Evolutionary conservation across 805 yeast genomes (phyloP).

Genomic region (Cyberlindnera mississippiensis): DNA sequence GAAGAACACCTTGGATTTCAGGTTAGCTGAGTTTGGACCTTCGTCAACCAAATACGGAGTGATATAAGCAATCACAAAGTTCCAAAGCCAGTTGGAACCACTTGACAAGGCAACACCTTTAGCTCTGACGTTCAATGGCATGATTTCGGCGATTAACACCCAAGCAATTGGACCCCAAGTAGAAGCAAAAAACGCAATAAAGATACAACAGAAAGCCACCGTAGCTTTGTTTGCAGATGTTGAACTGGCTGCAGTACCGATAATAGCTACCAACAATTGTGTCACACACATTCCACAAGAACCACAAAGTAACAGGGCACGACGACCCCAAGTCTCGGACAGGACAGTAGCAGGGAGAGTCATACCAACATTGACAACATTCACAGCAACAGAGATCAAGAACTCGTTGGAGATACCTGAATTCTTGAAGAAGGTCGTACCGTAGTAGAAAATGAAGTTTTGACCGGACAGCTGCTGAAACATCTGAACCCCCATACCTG

Average conservation of each 20-base stretch:
- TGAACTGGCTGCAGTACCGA: conserved; percentile 32
- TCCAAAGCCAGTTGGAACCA: conserved; percentile 77
- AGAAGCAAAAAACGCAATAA: conserved; percentile 71
- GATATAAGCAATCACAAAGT: conserved; percentile 67
- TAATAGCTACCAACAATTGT: conserved; percentile 57
- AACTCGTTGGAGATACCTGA: conserved; percentile 47
- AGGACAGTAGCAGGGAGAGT: conserved; percentile 52
- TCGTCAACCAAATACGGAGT: conserved; percentile 69
- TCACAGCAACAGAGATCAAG: conserved; percentile 37
- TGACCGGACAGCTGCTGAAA: conserved; percentile 72
- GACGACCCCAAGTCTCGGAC: conserved; percentile 62
- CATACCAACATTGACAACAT: conserved; percentile 43
- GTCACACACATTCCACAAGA: conserved; percentile 58
- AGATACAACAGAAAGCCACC: conserved; percentile 50
- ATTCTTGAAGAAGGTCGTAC: conserved; percentile 55
- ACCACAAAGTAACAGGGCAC: conserved; percentile 56
- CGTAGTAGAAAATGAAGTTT: conserved; percentile 67
- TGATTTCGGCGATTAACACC: conserved; percentile 58
- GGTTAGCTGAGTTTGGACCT: conserved; percentile 57
- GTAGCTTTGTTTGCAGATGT: conserved; percentile 40
- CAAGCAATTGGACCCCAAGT: conserved; percentile 84
- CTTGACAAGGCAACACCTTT: conserved; percentile 67
- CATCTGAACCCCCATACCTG: conserved; percentile 39
- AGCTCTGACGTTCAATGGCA: conserved; percentile 70
- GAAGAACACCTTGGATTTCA: conserved; percentile 63